Evolutionary conservation across 495 filamentous ascomycete genomes (phyloP).

Genomic region (Penicillium cinerascens): DNA sequence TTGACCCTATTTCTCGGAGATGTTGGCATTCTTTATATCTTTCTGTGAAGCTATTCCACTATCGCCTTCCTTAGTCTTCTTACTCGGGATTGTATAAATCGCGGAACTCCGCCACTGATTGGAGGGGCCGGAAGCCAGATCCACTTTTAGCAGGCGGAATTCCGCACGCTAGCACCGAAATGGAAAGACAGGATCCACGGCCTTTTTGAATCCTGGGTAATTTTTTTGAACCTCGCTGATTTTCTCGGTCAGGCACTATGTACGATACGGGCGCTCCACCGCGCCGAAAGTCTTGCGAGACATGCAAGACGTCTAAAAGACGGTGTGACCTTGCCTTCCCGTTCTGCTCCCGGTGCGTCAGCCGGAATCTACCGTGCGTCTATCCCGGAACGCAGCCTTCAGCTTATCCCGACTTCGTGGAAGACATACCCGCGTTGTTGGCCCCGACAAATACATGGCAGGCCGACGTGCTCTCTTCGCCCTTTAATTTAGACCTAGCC

Average conservation of each 20-base stretch:
- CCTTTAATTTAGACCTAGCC: background rate
- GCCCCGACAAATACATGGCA: background rate
- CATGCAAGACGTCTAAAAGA: conserved; percentile 52
- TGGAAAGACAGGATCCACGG: background rate
- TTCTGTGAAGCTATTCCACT: background rate
- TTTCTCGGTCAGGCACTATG: background rate
- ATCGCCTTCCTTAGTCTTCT: background rate
- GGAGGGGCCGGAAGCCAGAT: background rate
- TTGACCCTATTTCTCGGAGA: background rate
- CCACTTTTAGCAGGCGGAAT: conserved; percentile 29
- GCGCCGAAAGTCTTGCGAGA: conserved; percentile 49
- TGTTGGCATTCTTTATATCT: background rate
- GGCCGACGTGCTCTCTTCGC: background rate
- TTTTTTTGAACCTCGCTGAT: background rate
- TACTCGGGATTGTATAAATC: background rate
- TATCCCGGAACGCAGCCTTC: conserved; percentile 34
- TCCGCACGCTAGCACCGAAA: conserved; percentile 17
- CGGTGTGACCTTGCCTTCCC: conserved; percentile 49
- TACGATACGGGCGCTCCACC: conserved; percentile 29
- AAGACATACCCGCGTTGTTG: background rate
- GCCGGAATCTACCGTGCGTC: conserved; percentile 37
- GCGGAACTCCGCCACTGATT: conserved; percentile 21
- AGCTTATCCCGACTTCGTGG: background rate
- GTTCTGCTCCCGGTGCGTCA: conserved; percentile 45
- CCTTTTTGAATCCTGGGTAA: background rate